These are phyloP conservation scores for Metarhizium sp. DNA, from an alignment of 2,329 filamentous ascomycete species.

Conservation along the genomic window DNA sequence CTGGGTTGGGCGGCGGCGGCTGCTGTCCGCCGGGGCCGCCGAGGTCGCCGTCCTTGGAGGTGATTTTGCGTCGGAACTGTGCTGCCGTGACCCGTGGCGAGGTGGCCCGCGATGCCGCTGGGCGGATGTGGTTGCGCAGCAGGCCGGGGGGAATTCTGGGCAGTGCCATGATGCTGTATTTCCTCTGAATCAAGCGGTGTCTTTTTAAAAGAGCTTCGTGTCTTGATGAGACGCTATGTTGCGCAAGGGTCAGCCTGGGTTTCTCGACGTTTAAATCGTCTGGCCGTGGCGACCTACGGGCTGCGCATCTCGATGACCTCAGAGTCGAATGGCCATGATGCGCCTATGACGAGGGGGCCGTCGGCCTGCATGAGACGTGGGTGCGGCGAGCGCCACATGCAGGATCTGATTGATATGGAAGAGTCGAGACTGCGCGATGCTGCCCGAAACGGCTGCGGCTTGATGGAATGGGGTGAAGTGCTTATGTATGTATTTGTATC, in stretches of 20 bases:
- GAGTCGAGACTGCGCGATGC: too few species aligned
- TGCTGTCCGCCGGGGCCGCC: constrained; percentile 26
- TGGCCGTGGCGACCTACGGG: not conserved
- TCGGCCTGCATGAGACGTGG: not conserved
- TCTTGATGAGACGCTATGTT: too few species aligned
- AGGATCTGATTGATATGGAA: too few species aligned
- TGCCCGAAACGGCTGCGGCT: too few species aligned
- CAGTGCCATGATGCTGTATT: constrained; percentile 5
- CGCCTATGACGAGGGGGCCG: not conserved
- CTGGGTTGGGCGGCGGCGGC: constrained; percentile 15
- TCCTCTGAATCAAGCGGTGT: too few species aligned
- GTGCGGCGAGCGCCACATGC: not conserved
- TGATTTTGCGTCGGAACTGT: not conserved
- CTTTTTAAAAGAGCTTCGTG: too few species aligned
- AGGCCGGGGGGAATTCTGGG: constrained; percentile 8
- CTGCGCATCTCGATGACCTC: not conserved
- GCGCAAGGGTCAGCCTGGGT: not conserved
- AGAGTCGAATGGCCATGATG: not conserved
- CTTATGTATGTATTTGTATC: too few species aligned
- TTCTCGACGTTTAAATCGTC: not conserved
- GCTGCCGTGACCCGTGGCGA: constrained; percentile 2
- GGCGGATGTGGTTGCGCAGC: constrained; percentile 8
- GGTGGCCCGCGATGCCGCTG: not conserved
- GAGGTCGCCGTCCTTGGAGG: constrained; percentile 13
- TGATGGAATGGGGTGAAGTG: too few species aligned